These are phyloP conservation scores for Claviceps sorghi DNA, from an alignment of 2,329 filamentous ascomycete genomes.

Conservation along the genomic window DNA sequence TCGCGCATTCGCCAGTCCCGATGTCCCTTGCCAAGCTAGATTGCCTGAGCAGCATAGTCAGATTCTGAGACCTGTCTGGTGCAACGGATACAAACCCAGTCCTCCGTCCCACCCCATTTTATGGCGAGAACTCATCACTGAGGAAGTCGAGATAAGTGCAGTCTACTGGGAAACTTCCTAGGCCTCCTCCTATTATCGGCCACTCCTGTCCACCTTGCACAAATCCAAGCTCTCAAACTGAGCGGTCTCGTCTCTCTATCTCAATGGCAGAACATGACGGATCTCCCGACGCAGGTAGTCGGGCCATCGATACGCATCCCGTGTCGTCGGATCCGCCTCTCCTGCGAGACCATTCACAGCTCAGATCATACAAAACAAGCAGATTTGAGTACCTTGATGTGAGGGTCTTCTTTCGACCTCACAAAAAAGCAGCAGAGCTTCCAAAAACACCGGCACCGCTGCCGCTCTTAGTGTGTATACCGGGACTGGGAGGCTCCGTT, in stretches of 20 bases:
- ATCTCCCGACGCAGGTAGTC: neutral
- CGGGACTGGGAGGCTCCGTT: slow-evolving; percentile 83
- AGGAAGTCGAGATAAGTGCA: neutral
- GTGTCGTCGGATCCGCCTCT: slow-evolving; percentile 59
- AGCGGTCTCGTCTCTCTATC: neutral
- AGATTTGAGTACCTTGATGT: slow-evolving; percentile 58
- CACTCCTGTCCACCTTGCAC: neutral
- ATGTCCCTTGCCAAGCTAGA: neutral
- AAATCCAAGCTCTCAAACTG: neutral
- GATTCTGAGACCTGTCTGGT: neutral
- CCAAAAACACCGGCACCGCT: slow-evolving; percentile 44
- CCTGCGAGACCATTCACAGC: slow-evolving; percentile 59
- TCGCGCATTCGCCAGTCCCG: neutral
- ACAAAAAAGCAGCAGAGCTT: slow-evolving; percentile 70
- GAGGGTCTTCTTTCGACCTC: slow-evolving; percentile 69
- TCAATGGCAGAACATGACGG: slow-evolving; percentile 1
- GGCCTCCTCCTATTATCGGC: neutral
- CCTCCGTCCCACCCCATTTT: neutral
- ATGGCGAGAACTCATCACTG: neutral
- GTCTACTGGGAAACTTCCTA: neutral
- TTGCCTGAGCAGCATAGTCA: neutral
- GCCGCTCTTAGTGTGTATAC: slow-evolving; percentile 78
- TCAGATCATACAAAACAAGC: slow-evolving; percentile 58
- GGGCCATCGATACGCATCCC: slow-evolving; percentile 19
- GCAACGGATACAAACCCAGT: neutral